These are phyloP conservation scores for Mycena capillaripes DNA, from an alignment of 768 basidiomycete species.

Conservation along the genomic window DNA sequence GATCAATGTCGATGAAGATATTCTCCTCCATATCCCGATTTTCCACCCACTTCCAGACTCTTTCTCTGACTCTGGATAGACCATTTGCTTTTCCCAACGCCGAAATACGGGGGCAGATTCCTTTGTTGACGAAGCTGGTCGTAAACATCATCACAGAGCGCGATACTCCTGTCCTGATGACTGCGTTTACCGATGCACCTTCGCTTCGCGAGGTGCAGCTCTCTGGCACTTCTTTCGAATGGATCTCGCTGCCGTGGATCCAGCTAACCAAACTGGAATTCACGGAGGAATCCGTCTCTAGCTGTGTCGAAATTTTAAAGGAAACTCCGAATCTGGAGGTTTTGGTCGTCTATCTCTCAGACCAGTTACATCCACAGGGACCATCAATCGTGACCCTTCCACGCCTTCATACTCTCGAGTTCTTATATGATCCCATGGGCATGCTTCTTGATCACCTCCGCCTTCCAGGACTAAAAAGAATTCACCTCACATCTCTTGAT, in stretches of 20 bases:
- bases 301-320: background rate
- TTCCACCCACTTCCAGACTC: background rate
- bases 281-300: background rate
- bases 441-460: conserved; percentile 5
- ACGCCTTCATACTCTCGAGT: conserved; percentile 11
- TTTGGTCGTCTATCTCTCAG: background rate
- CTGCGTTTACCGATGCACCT: conserved; percentile 14
- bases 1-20: background rate
- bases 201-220: conserved; percentile 14
- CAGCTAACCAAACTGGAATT: conserved; percentile 19
- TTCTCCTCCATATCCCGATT: background rate
- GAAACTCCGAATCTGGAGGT: conserved; percentile 14
- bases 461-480: background rate
- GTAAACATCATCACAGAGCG: background rate
- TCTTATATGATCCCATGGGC: background rate
- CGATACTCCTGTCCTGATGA: background rate
- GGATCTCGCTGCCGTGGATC: conserved; percentile 21
- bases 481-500: background rate
- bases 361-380: too few species aligned
- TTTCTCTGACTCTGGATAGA: background rate
- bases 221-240: background rate
- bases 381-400: background rate
- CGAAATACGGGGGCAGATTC: background rate
- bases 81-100: background rate
- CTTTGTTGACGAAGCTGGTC: background rate